Evolutionary conservation across 2,329 filamentous ascomycete species (phyloP).

Genomic region (Aspergillus costaricaensis): DNA sequence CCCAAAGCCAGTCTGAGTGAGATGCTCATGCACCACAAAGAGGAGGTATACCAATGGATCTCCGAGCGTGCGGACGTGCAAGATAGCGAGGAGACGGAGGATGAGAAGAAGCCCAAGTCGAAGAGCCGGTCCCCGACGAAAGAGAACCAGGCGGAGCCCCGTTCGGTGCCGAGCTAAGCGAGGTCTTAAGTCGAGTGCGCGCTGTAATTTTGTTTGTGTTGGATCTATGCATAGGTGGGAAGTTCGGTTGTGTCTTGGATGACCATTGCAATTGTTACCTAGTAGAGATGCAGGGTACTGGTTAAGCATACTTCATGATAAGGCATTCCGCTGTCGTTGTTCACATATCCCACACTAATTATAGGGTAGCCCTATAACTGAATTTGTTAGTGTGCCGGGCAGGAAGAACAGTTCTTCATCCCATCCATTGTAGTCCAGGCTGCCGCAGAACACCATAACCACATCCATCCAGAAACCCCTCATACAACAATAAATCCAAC

Average conservation of each 20-base stretch:
- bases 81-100: conserved; percentile 31
- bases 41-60: conserved; percentile 53
- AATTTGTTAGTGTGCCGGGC: too few species aligned
- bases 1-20: conserved; percentile 52
- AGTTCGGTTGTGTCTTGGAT: background rate
- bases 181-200: background rate
- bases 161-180: conserved; percentile 5
- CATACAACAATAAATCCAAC: too few species aligned
- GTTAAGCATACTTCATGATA: too few species aligned
- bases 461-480: too few species aligned
- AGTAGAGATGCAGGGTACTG: too few species aligned
- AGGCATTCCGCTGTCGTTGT: too few species aligned
- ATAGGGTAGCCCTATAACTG: too few species aligned
- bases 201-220: background rate
- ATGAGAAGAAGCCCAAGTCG: conserved; percentile 20
- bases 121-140: conserved; percentile 21
- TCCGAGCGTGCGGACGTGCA: conserved; percentile 36
- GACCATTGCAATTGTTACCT: too few species aligned
- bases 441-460: too few species aligned
- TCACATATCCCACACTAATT: too few species aligned
- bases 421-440: too few species aligned
- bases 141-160: conserved; percentile 10
- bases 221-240: background rate
- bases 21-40: conserved; percentile 58
- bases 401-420: too few species aligned